Evolutionary conservation across 306 rosid species (phyloP).

Genomic region (Rosa lucieae): DNA sequence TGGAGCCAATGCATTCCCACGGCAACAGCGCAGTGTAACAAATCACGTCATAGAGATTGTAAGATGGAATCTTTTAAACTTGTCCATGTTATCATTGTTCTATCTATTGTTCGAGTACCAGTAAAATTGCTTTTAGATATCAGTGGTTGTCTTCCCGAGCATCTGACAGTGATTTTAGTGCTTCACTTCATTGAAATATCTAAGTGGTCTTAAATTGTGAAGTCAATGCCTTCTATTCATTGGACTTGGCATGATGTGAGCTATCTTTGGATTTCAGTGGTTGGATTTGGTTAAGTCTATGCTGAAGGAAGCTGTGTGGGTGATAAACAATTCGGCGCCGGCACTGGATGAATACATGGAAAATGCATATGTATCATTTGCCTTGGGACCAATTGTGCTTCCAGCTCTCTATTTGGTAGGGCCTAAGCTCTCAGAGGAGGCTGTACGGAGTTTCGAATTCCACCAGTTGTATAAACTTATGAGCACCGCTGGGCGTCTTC

Average conservation of each 20-base stretch:
- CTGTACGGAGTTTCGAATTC: no score
- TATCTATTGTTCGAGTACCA: not conserved
- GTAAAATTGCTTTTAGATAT: not conserved
- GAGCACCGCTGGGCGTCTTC: conserved; percentile 72
- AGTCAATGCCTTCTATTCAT: not conserved
- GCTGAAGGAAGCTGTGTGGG: conserved; percentile 74
- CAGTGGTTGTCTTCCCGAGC: not conserved
- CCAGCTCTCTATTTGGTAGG: no score
- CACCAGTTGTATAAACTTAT: conserved; percentile 48
- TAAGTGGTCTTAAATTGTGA: not conserved
- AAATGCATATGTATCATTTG: conserved; percentile 63
- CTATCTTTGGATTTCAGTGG: conserved; percentile 59
- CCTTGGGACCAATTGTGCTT: conserved; percentile 78
- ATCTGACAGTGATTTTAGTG: not conserved
- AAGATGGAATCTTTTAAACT: conserved; percentile 37
- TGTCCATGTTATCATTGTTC: conserved; percentile 15
- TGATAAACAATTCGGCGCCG: conserved; percentile 50
- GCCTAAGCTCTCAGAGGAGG: no score
- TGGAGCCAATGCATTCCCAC: conserved; percentile 48
- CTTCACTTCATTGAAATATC: not conserved
- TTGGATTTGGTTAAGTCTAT: conserved; percentile 60
- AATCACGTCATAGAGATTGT: conserved; percentile 58
- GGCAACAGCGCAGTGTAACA: conserved; percentile 60
- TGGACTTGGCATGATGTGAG: conserved; percentile 1
- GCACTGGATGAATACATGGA: conserved; percentile 66